These are phyloP conservation scores for Brettanomyces anomalus DNA, from an alignment of 805 yeast genomes.

Conservation along the genomic window DNA sequence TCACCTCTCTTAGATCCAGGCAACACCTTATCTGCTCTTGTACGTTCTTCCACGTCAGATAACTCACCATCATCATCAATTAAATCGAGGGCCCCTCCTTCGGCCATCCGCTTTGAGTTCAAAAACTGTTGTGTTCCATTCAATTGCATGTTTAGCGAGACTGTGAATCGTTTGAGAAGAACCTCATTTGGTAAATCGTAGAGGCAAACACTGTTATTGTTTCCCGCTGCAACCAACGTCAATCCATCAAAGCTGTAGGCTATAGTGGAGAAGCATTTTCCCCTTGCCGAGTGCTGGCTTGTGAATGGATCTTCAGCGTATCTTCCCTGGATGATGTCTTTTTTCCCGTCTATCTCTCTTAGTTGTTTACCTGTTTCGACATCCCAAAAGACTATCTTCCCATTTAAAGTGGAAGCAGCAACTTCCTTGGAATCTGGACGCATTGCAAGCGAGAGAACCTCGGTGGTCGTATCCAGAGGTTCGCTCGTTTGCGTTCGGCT, in stretches of 20 bases:
- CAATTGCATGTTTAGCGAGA: constrained; percentile 81
- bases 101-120: constrained; percentile 78
- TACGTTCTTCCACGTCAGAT: constrained; percentile 68
- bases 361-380: constrained; percentile 72
- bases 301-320: constrained; percentile 74
- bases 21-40: constrained; percentile 47
- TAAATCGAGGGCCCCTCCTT: constrained; percentile 75
- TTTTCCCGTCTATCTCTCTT: constrained; percentile 76
- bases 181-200: constrained; percentile 89
- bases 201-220: constrained; percentile 81
- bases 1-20: constrained; percentile 90
- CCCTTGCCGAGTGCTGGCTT: constrained; percentile 70
- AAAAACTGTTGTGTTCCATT: constrained; percentile 79
- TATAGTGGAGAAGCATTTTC: constrained; percentile 74
- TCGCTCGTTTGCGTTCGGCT: constrained; percentile 82
- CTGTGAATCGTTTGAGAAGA: constrained; percentile 67
- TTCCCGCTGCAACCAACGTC: constrained; percentile 86
- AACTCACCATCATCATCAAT: constrained; percentile 82
- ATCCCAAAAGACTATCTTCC: constrained; percentile 78
- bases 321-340: constrained; percentile 83
- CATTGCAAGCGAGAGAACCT: constrained; percentile 73
- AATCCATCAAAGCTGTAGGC: constrained; percentile 86
- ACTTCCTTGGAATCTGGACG: constrained; percentile 91
- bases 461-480: constrained; percentile 79
- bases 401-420: constrained; percentile 83